Base-by-base conservation (phyloP, 305 asterid genomes). In the Fraxinus latifolia region DNA sequence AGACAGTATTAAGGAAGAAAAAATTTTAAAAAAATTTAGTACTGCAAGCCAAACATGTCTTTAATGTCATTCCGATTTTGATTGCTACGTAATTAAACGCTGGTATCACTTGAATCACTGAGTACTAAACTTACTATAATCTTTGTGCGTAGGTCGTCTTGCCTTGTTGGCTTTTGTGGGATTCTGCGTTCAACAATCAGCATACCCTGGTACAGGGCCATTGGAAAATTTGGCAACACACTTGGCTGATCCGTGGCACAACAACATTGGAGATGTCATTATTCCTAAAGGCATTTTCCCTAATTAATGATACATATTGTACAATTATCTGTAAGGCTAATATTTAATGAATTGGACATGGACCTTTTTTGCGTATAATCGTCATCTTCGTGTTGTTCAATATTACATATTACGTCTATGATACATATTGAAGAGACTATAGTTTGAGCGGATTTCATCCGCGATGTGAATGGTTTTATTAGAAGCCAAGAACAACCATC, bases 201-300 rank as follows among this genome's bases (percentile, higher is more conserved):
- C 99, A 6, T 91, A 91, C 31, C 97, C 97, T 2, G 97, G 98
- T 33, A 95, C 97, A 17, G 99, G 99, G 31, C 98, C 99, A 1
- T 79, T 95, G 93, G 98, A 95, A 91, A 94, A 94, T 87, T 87
- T 94, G 89, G 97, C 98, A 9, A 81, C 88, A 71, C 97, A 94
- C 87, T 89, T 95, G 92, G 93, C 95, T 17, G 97, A 93, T 71
- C 96, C 97, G 62, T 92, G 98, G 97, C 97, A 94, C 95, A 91
- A 92, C 91, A 92, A 90, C 93, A 94, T 94, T 72, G 98, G 98
- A 50, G 93, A 93, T 39, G 9, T 95, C 25, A 37, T 95, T 67
- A 91, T 95, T 81, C 98, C 95, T 2, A 72, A 27, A 25, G 8
- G 80, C 8, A 0, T 87, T 85, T 82, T 32, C 11, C 89, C 87